These are phyloP conservation scores for Daldinia decipiens DNA, from an alignment of 495 filamentous ascomycete genomes.

Conservation along the genomic window DNA sequence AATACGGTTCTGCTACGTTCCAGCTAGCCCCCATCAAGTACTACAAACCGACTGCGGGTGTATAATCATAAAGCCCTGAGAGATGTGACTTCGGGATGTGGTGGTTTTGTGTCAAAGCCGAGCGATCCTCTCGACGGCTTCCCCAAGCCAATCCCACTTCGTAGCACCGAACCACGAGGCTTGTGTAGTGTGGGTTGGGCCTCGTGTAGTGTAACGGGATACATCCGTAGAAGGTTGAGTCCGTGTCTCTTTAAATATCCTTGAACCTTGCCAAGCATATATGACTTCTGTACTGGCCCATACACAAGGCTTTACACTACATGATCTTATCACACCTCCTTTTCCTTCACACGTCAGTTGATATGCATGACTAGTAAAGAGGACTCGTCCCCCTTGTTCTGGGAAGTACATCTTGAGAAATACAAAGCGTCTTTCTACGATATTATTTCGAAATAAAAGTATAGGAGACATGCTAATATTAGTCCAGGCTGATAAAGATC, in stretches of 20 bases:
- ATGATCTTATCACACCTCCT: slow-evolving; percentile 27
- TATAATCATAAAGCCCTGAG: slow-evolving; percentile 3
- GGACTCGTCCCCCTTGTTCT: background rate
- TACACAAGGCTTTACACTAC: slow-evolving; percentile 24
- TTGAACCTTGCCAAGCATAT: slow-evolving; percentile 34
- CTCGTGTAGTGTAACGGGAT: slow-evolving; percentile 34
- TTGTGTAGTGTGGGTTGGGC: slow-evolving; percentile 18
- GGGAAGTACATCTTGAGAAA: background rate
- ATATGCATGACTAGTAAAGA: slow-evolving; percentile 7
- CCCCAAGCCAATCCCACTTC: slow-evolving; percentile 12
- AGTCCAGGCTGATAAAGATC: background rate
- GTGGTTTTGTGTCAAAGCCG: background rate
- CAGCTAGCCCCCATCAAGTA: background rate
- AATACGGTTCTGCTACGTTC: background rate
- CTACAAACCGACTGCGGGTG: background rate
- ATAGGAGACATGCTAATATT: background rate
- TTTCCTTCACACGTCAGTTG: background rate
- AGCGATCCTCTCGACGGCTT: slow-evolving; percentile 8
- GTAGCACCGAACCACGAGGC: slow-evolving; percentile 36
- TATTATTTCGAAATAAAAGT: background rate
- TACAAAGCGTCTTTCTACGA: background rate
- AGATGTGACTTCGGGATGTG: slow-evolving; percentile 8
- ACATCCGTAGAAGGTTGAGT: slow-evolving; percentile 29
- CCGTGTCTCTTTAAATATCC: slow-evolving; percentile 34
- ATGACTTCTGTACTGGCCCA: slow-evolving; percentile 14